Conservation (phyloP, 2,329 filamentous ascomycete species). For the Calonectria hawksworthii region DNA sequence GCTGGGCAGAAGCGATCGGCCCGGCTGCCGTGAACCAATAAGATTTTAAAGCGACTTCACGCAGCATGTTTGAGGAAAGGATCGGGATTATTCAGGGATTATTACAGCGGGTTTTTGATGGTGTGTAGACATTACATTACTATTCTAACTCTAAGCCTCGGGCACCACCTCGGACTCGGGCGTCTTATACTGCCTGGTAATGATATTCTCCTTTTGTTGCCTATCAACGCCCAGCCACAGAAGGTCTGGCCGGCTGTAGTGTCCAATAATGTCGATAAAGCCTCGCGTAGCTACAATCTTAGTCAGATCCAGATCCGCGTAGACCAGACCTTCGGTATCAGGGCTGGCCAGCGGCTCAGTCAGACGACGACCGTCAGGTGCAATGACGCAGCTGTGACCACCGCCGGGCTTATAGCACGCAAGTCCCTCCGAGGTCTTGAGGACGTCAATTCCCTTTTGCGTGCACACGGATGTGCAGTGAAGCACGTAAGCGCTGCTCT, state of each 20-base stretch:
- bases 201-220: conserved; percentile 32
- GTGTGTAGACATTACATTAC: background rate
- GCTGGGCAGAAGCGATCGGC: background rate
- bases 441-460: conserved; percentile 55
- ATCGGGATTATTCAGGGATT: background rate
- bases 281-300: conserved; percentile 55
- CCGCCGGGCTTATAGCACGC: conserved; percentile 38
- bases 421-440: conserved; percentile 57
- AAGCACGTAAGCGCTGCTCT: conserved; percentile 68
- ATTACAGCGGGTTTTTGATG: background rate
- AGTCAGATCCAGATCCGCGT: conserved; percentile 63
- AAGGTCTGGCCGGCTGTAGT: conserved; percentile 55
- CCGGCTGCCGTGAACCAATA: background rate
- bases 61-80: background rate
- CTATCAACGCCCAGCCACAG: conserved; percentile 52
- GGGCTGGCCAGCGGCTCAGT: conserved; percentile 27
- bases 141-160: background rate
- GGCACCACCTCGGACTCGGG: background rate
- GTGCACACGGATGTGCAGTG: conserved; percentile 51
- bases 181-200: conserved; percentile 28
- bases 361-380: conserved; percentile 40
- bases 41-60: too few relatives aligned
- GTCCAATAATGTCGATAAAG: conserved; percentile 55
- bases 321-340: conserved; percentile 60
- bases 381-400: conserved; percentile 40